Base-by-base conservation (phyloP, 805 yeast species). In the Pichia scutulata region DNA sequence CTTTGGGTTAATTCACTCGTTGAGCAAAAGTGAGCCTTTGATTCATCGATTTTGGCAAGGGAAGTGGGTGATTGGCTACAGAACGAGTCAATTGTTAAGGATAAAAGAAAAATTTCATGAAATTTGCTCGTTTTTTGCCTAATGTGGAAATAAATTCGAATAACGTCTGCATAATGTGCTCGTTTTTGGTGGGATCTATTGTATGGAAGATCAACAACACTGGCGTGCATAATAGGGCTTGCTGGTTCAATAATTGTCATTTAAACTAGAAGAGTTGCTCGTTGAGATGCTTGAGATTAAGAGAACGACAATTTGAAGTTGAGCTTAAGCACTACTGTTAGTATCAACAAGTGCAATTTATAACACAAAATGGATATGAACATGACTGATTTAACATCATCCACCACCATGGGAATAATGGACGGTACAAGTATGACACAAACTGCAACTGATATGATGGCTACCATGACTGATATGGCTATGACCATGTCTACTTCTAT, bases 401-500 rank as follows among this genome's bases (percentile, higher is more conserved):
- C 48, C 0, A 51, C 52, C 4, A 16, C 44, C 7, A 47, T 48
- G 7, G n/a, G n/a, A n/a, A 28, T 42, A 5, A 51, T 41, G 47
- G 36, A 26, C 26, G 48, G 47, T 44, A 39, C 40, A 25, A 36
- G 44, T 14, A 41, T 41, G 44, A 28, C 26, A 7, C 30, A 28
- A 8, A 36, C 39, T 16, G 3, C 39, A 16, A 18, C 4, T n/a
- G 19, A 7, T n/a, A 30, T 12, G 5, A 48, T 42, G 28, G 37
- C 43, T 16, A 18, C 46, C 14, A 33, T 36, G 36, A 36, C 18
- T 8, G 47, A 36, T 8, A 52, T 51, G 55, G 23, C 24, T 33
- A 44, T 41, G 28, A 26, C 28, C 41, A 42, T 37, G 41, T 36
- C 25, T 21, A 37, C 33, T 22, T 6, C 43, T 26, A 44, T 44